Evolutionary conservation across 495 filamentous ascomycete genomes (phyloP), one percentile per base, ranked within the genome.

Genomic region (Aspergillus taichungensis): DNA sequence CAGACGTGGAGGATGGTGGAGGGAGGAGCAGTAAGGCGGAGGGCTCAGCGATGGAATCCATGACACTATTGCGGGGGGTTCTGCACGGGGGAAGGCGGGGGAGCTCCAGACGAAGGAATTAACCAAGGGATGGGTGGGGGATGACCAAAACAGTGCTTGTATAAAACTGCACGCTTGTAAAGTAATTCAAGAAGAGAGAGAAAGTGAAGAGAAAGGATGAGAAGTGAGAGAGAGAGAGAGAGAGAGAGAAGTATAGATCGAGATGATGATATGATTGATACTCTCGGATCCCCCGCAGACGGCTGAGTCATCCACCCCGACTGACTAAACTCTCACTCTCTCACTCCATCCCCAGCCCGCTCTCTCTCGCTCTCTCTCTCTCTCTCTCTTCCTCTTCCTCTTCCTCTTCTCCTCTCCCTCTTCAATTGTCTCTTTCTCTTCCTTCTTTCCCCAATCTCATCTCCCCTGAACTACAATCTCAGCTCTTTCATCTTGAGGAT

Each of bases 11-110:
- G 42, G 73, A 66, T 34, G 68, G 71, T 39, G 63, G 56, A 34
- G 75, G 75, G 40, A 78, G 63, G 27, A 78, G 50, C 10, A 76
- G 60, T 35, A 76, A 53, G 50, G 60, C 62, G 43, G 64, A 64
- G 43, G 61, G 43, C 29, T 55, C 43, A 35, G 50, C 50, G 40
- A 44, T 47, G 40, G 14, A 46, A 51, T 56, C 50, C 18, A 24
- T 36, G 54, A 51, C 45, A 57, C 46, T 55, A 65, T 68, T 43
- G 35, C 44, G 48, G 41, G 37, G 46, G 45, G 12, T 34, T 34
- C 13, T 30, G 37, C 27, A 9, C 11, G 30, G 34, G 18, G 28
- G 24, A 51, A 46, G 30, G 44, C 24, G 36, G 41, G 42, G 35
- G 36, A 45, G 46, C 40, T 43, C 46, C 18, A 34, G 36, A 34